phyloP scores from a whole-genome alignment of 176 grass and related monocot genomes.

The Themeda triandra region DNA sequence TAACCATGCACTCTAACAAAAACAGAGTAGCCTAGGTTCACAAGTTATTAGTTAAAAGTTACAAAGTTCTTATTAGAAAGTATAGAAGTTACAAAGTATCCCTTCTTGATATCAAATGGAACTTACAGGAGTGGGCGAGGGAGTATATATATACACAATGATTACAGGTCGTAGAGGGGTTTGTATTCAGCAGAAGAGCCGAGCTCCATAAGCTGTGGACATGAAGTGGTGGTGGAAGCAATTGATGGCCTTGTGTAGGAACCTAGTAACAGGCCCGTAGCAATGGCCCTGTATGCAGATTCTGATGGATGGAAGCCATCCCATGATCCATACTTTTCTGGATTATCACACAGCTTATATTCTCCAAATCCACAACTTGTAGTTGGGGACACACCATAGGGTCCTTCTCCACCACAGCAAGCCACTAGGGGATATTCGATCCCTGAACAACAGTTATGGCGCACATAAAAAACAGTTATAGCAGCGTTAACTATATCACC shows the following conservation, averaged over 20 bases:
- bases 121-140: neutral
- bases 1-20: neutral
- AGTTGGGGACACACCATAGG: conserved; percentile 5
- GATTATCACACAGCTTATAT: conserved; percentile 43
- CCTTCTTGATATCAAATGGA: too few relatives aligned
- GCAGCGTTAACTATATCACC: neutral
- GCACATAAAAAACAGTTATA: neutral
- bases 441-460: conserved; percentile 27
- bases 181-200: conserved; percentile 22
- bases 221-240: conserved; percentile 5
- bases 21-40: neutral
- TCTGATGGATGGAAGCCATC: conserved; percentile 58
- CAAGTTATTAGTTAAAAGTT: neutral
- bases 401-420: conserved; percentile 52
- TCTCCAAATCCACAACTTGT: conserved; percentile 29
- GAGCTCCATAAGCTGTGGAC: neutral
- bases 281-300: conserved; percentile 49
- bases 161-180: conserved; percentile 19
- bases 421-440: conserved; percentile 46
- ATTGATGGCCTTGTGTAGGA: conserved; percentile 37
- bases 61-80: too few relatives aligned
- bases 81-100: too few relatives aligned
- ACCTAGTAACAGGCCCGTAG: conserved; percentile 44
- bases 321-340: conserved; percentile 59
- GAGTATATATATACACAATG: neutral